Conservation (phyloP, 1,284 basidiomycete species). For the Ceratobasidium papillatum region DNA sequence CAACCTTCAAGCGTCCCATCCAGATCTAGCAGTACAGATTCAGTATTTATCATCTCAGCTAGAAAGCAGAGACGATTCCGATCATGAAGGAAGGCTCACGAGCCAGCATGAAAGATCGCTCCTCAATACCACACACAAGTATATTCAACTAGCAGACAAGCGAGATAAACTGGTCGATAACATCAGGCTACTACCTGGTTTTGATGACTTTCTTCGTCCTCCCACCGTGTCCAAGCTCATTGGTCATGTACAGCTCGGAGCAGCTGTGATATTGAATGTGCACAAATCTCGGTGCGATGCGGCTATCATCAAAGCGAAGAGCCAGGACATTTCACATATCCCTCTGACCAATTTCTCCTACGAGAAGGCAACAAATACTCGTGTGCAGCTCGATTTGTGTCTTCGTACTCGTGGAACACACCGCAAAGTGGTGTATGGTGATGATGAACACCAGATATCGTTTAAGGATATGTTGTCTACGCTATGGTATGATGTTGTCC, state of each 20-base stretch:
- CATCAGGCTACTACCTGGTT: background rate
- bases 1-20: slow-evolving; percentile 38
- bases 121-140: background rate
- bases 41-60: background rate
- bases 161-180: background rate
- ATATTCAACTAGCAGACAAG: background rate
- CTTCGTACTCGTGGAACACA: background rate
- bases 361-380: background rate
- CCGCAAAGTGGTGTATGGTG: background rate
- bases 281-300: slow-evolving; percentile 8
- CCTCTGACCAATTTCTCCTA: background rate
- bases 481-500: background rate
- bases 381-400: background rate
- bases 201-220: background rate
- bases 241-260: background rate
- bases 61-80: too few species aligned
- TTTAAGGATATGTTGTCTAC: background rate
- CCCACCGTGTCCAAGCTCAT: background rate
- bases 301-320: background rate
- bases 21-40: slow-evolving; percentile 43
- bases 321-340: background rate
- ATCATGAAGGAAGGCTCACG: background rate
- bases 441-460: background rate
- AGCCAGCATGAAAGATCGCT: background rate
- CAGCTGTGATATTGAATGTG: background rate